Conservation (phyloP, 805 yeast genomes). For the Myxozyma mucilagina region DNA sequence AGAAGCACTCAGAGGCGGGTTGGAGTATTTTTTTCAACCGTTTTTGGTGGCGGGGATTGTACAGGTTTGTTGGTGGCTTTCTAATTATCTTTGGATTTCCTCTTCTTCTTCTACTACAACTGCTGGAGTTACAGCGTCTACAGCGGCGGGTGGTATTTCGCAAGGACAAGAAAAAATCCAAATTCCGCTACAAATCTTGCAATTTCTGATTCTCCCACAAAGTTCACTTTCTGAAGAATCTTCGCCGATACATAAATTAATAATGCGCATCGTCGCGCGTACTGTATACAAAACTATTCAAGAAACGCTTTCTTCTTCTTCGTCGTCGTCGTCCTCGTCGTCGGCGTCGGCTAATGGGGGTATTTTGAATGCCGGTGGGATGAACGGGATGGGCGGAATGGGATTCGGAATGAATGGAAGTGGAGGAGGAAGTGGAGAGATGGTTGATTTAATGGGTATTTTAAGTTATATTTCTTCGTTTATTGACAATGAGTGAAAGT, state of each 20-base stretch:
- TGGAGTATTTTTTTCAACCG: slow-evolving; percentile 80
- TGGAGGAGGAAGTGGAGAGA: no score
- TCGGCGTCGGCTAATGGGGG: no score
- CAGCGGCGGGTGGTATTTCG: no score
- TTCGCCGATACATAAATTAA: slow-evolving; percentile 46
- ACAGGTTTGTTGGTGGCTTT: slow-evolving; percentile 55
- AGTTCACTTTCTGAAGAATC: slow-evolving; percentile 50
- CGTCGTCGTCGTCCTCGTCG: no score
- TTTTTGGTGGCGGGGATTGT: slow-evolving; percentile 61
- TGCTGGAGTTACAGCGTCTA: no score
- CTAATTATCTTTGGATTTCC: slow-evolving; percentile 45
- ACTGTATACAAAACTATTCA: slow-evolving; percentile 34
- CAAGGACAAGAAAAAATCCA: slow-evolving; percentile 36
- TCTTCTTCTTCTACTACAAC: no score
- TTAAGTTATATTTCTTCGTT: no score
- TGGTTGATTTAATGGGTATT: no score
- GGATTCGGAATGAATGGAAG: no score
- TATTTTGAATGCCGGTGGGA: no score
- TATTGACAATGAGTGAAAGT: no score
- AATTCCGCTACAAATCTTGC: slow-evolving; percentile 44
- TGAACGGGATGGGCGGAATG: no score
- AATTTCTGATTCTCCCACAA: slow-evolving; percentile 46
- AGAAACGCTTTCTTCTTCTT: slow-evolving; percentile 3
- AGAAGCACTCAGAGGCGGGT: slow-evolving; percentile 67
- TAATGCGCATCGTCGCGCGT: slow-evolving; percentile 39